Evolutionary conservation across 176 grass and related monocot species (phyloP).

Genomic region (Tillandsia leiboldiana): DNA sequence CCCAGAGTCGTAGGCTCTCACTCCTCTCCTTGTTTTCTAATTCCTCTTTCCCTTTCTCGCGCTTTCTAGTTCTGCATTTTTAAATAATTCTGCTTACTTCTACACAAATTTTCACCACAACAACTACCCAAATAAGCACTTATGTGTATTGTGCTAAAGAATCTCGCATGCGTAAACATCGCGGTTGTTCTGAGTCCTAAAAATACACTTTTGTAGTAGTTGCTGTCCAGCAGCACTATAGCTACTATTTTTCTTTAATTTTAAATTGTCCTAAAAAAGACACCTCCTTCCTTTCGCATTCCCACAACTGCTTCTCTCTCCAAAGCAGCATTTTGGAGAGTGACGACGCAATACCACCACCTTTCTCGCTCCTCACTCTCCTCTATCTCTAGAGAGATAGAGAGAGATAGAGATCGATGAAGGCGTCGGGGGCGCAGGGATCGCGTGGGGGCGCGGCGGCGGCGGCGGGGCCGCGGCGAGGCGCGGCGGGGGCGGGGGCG

Average conservation of each 20-base stretch:
- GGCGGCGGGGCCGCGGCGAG: conserved; percentile 9
- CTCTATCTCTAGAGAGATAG: neutral
- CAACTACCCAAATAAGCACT: no score
- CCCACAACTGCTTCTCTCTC: no score
- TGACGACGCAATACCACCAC: neutral
- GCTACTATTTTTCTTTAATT: neutral
- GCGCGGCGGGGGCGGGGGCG: conserved; percentile 9
- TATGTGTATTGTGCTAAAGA: no score
- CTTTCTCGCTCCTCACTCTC: neutral
- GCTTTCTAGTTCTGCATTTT: no score
- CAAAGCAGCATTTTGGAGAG: neutral
- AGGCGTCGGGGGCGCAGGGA: neutral
- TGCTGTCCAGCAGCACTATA: neutral
- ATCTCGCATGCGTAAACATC: neutral
- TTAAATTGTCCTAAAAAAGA: neutral
- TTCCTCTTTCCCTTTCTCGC: no score
- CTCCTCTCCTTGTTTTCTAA: no score
- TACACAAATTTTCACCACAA: no score
- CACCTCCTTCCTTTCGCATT: neutral
- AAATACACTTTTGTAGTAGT: neutral
- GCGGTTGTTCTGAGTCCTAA: neutral
- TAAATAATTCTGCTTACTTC: no score
- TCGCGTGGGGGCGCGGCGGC: conserved; percentile 16
- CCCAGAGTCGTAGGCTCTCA: no score
- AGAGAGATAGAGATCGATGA: neutral